Evolutionary conservation across 2,329 filamentous ascomycete genomes (phyloP), one percentile per base, ranked within the genome.

Genomic region (Chrysoporthe puriensis): DNA sequence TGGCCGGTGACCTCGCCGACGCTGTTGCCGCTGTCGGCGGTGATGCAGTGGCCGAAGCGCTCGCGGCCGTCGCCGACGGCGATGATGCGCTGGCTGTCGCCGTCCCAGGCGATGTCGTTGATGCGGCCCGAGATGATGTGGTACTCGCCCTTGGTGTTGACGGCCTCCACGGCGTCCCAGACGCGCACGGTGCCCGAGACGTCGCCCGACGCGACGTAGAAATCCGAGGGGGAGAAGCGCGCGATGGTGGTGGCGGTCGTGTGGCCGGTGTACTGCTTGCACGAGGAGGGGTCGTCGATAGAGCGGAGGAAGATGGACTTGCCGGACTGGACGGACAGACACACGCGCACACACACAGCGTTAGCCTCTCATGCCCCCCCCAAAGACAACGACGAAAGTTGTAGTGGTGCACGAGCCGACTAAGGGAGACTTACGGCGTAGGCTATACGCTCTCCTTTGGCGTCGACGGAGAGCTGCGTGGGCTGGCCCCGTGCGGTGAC

Each of bases 101-200:
- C 95, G 75, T 98, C 96, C 94, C 96, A 99, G 1, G 94, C 95
- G 72, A 99, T 88, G 78, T 99, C 96, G 77, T 97, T 97, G 81
- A 99, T 95, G 64, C 93, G 91, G 14, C 96, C 96, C 44, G 92
- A 94, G 75, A 98, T 94, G 80, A 98, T 97, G 76, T 89, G 87
- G 80, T 97, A 98, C 79, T 98, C 95, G 72, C 94, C 93, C 79
- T 96, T 97, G 58, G 93, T 97, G 75, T 90, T 92, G 65, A 85
- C 84, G 58, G 94, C 94, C 73, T 93, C 92, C 66, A 95, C 90
- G 14, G 92, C 89, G 78, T 98, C 95, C 96, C 96, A 99, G 4
- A 99, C 92, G 71, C 92, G 89, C 54, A 99, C 93, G 57, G 88
- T 86, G 62, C 96, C 96, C 1, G 91, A 89, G 14, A 89, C 88